A percentile compares a stretch with the other conserved stretches of the same genome.
Evolutionary conservation across 768 basidiomycete species (phyloP).

Genomic region (Xanthoconium stramineum): DNA sequence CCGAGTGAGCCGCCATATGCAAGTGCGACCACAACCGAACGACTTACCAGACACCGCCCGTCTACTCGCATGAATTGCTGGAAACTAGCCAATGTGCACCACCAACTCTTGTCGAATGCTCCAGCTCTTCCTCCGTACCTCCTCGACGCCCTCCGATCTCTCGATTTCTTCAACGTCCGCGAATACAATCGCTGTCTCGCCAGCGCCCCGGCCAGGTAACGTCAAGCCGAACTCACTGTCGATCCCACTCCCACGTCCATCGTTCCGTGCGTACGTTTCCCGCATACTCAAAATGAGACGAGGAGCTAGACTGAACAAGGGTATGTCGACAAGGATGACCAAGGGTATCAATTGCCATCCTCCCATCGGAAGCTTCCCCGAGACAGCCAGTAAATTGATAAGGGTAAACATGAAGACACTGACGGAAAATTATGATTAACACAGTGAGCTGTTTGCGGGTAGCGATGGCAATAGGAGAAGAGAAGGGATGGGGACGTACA

Average conservation of each 20-base stretch:
- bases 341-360: not conserved
- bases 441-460: not conserved
- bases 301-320: not conserved
- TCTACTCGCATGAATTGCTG: too few relatives aligned
- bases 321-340: not conserved
- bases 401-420: not conserved
- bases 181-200: not conserved
- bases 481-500: not conserved
- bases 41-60: too few relatives aligned
- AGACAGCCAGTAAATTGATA: not conserved
- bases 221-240: too few relatives aligned
- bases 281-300: not conserved
- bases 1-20: too few relatives aligned
- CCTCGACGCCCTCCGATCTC: not conserved
- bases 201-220: too few relatives aligned
- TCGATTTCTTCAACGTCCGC: not conserved
- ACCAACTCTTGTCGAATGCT: too few relatives aligned
- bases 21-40: too few relatives aligned
- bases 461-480: not conserved
- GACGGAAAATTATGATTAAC: not conserved
- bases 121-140: not conserved
- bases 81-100: too few relatives aligned
- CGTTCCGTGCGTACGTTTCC: not conserved
- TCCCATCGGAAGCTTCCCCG: not conserved
- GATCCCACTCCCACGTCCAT: too few relatives aligned